Conservation (phyloP, 192 early-diverging fungal genomes). For the Entophlyctis luteolus region DNA sequence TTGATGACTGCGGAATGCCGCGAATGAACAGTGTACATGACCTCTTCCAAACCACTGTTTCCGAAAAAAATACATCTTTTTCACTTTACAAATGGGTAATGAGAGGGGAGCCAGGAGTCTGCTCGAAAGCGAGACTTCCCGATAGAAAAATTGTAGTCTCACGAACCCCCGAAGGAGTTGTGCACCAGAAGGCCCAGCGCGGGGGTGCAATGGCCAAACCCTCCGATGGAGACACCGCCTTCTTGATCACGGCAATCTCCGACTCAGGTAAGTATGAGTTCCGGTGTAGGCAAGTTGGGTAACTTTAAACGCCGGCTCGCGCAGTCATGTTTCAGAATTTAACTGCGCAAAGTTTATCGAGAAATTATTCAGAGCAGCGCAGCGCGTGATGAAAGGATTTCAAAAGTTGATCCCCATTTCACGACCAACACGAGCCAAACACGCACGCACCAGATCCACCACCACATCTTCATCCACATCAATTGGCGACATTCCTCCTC, state of each 20-base stretch:
- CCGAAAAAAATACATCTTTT: no score
- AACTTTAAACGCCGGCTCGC: no score
- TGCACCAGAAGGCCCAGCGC: constrained; percentile 17
- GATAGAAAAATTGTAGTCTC: constrained; percentile 23
- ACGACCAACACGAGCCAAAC: constrained; percentile 35
- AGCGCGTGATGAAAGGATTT: no score
- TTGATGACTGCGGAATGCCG: no score
- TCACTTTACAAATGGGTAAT: no score
- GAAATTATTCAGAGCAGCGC: no score
- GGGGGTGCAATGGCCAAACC: constrained; percentile 21
- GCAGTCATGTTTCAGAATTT: no score
- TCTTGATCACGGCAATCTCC: constrained; percentile 18
- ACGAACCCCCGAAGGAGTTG: constrained; percentile 15
- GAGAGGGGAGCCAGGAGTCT: constrained; percentile 17
- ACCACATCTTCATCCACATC: constrained; percentile 33
- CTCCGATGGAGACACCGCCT: constrained; percentile 10
- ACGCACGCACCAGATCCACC: constrained; percentile 24
- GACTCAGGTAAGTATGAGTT: constrained; percentile 23
- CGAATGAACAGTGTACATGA: no score
- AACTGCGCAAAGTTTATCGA: no score
- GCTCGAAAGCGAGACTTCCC: constrained; percentile 23
- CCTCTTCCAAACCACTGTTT: no score
- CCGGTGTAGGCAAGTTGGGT: no score
- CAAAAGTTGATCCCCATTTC: constrained; percentile 35
- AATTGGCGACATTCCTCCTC: constrained; percentile 12